Evolutionary conservation across 164 flowering plant genomes (phyloP).

Genomic region (Dillenia turbinata): DNA sequence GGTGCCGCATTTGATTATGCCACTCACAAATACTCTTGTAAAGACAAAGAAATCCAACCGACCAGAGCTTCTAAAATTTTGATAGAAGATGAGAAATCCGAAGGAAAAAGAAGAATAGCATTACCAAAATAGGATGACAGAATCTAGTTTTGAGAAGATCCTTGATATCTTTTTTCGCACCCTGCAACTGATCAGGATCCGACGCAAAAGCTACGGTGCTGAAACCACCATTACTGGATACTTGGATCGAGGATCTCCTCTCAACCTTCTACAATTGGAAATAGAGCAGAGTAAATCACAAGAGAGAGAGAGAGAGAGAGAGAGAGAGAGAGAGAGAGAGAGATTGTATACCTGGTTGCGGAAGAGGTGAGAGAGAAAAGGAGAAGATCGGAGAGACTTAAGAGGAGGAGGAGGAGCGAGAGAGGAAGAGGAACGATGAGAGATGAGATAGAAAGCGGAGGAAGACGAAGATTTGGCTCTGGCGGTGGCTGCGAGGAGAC

Average conservation of each 20-base stretch:
- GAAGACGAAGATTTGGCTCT: slow-evolving; percentile 9
- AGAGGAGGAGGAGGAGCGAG: slow-evolving; percentile 14
- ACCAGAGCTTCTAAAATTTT: no score
- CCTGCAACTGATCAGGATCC: slow-evolving; percentile 68
- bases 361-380: slow-evolving; percentile 29
- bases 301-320: background rate
- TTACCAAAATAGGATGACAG: slow-evolving; percentile 90
- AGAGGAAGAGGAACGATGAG: slow-evolving; percentile 13
- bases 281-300: background rate
- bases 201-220: slow-evolving; percentile 42
- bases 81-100: background rate
- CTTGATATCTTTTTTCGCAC: slow-evolving; percentile 78
- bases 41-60: no score
- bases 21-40: no score
- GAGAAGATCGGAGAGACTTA: slow-evolving; percentile 37
- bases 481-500: slow-evolving; percentile 25
- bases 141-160: slow-evolving; percentile 61
- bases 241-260: slow-evolving; percentile 24
- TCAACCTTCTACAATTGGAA: slow-evolving; percentile 9
- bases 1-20: no score
- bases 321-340: background rate
- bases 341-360: slow-evolving; percentile 32
- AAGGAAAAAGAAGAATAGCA: background rate
- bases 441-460: slow-evolving; percentile 11
- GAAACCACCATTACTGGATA: slow-evolving; percentile 16